phyloP scores from a whole-genome alignment of 1,284 basidiomycete species.

The Pseudozyma tsukubaensis region DNA sequence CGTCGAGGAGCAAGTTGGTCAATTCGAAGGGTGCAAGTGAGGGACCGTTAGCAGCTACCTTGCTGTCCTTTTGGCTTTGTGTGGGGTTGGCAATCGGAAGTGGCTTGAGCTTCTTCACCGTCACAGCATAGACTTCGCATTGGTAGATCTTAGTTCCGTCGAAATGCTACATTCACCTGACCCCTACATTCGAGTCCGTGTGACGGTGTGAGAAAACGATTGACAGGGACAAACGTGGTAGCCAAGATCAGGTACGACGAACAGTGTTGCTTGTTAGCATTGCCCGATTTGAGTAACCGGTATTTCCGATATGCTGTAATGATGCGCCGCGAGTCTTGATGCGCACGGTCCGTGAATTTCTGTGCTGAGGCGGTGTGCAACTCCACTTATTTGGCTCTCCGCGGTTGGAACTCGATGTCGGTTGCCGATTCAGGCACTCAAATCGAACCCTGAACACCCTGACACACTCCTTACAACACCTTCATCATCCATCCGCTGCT shows the following conservation, averaged over 20 bases:
- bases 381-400: slow-evolving; percentile 24
- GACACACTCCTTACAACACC: not conserved
- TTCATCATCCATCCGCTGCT: not conserved
- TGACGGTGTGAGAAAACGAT: not conserved
- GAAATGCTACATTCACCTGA: not conserved
- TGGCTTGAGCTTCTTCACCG: slow-evolving; percentile 51
- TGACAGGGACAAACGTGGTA: not conserved
- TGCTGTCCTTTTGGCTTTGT: slow-evolving; percentile 62
- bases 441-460: not conserved
- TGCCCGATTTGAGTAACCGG: not conserved
- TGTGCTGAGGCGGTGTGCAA: slow-evolving; percentile 17
- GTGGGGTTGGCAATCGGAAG: slow-evolving; percentile 60
- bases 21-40: slow-evolving; percentile 43
- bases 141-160: not conserved
- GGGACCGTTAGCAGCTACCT: slow-evolving; percentile 47
- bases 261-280: not conserved
- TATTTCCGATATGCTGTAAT: not conserved
- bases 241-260: not conserved
- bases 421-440: slow-evolving; percentile 12
- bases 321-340: not conserved
- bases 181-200: not conserved
- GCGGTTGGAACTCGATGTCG: not conserved
- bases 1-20: slow-evolving; percentile 35
- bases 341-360: slow-evolving; percentile 17
- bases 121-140: slow-evolving; percentile 18